A percentile compares a stretch with the other conserved stretches of the same genome.
Evolutionary conservation across 1,139 yeast species (phyloP).

Genomic region (Yamadazyma dushanensis): DNA sequence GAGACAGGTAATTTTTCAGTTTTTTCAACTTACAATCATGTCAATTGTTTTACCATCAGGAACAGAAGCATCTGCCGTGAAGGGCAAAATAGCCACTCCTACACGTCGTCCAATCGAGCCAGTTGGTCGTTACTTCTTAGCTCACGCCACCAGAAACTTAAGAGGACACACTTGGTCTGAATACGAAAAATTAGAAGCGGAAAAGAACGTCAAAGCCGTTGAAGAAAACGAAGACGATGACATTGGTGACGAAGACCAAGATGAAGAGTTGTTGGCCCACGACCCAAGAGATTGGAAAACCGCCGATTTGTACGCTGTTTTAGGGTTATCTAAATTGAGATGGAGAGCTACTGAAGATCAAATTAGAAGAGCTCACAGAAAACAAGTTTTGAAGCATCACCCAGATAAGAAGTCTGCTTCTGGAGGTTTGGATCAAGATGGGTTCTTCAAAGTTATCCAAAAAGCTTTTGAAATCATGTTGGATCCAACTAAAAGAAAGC

Average conservation of each 20-base stretch:
- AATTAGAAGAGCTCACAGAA: conserved; percentile 95
- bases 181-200: conserved; percentile 91
- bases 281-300: conserved; percentile 99
- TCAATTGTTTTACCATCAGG: conserved; percentile 23
- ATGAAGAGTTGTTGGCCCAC: conserved; percentile 76
- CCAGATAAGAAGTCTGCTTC: conserved; percentile 93
- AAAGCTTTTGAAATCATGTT: conserved; percentile 90
- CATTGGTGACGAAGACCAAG: conserved; percentile 74
- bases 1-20: no score
- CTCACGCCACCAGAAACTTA: conserved; percentile 94
- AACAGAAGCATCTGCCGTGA: conserved; percentile 52
- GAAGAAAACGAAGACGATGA: conserved; percentile 73
- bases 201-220: conserved; percentile 73
- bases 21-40: conserved; percentile 4
- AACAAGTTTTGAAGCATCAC: conserved; percentile 94
- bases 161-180: conserved; percentile 99
- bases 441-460: conserved; percentile 97
- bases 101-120: conserved; percentile 91
- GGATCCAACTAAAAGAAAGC: conserved; percentile 84
- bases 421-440: conserved; percentile 89
- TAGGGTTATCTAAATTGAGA: conserved; percentile 90
- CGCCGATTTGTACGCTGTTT: conserved; percentile 93
- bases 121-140: conserved; percentile 92
- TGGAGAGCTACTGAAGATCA: conserved; percentile 91
- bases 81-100: conserved; percentile 59